Percentiles rank a stretch among this genome's conserved stretches.
Evolutionary conservation across 1,139 yeast genomes (phyloP).

Genomic region (Yamadazyma trypodendri): DNA sequence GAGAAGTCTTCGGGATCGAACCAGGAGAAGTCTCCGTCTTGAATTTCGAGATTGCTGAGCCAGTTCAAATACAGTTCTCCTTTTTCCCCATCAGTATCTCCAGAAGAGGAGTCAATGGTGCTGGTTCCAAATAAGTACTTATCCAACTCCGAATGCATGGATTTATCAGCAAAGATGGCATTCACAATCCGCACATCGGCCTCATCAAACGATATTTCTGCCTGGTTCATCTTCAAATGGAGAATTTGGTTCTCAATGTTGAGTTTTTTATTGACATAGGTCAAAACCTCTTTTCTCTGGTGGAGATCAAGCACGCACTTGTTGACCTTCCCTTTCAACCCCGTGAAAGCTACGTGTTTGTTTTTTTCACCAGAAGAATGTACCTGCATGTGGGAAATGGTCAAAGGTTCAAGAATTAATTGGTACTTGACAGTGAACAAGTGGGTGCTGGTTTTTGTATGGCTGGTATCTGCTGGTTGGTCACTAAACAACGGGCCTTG

Average conservation of each 20-base stretch:
- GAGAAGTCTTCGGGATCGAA: conserved; percentile 76
- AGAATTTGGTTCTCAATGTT: conserved; percentile 55
- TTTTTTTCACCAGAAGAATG: conserved; percentile 51
- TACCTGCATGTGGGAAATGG: conserved; percentile 67
- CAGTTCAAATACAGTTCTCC: conserved; percentile 15
- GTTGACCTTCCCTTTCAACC: conserved; percentile 71
- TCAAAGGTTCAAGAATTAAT: conserved; percentile 70
- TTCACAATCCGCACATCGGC: conserved; percentile 73
- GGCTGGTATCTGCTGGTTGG: conserved; percentile 28
- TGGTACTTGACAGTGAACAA: conserved; percentile 79
- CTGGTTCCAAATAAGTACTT: conserved; percentile 32
- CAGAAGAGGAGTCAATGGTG: conserved; percentile 14
- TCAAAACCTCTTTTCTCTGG: conserved; percentile 69
- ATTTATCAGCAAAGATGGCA: conserved; percentile 63
- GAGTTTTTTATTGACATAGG: conserved; percentile 55
- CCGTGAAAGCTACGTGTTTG: conserved; percentile 62
- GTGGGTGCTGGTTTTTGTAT: conserved; percentile 72
- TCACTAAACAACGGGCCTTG: conserved; percentile 61
- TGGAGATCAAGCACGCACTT: conserved; percentile 77
- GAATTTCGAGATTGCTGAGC: conserved; percentile 31
- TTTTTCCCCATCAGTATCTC: conserved; percentile 7
- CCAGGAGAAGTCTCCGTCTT: conserved; percentile 63
- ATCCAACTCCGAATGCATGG: conserved; percentile 43
- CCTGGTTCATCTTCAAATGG: conserved; percentile 70
- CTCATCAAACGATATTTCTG: conserved; percentile 67